phyloP scores from a whole-genome alignment of 2,329 filamentous ascomycete genomes.

The Claviceps lovelessii region DNA sequence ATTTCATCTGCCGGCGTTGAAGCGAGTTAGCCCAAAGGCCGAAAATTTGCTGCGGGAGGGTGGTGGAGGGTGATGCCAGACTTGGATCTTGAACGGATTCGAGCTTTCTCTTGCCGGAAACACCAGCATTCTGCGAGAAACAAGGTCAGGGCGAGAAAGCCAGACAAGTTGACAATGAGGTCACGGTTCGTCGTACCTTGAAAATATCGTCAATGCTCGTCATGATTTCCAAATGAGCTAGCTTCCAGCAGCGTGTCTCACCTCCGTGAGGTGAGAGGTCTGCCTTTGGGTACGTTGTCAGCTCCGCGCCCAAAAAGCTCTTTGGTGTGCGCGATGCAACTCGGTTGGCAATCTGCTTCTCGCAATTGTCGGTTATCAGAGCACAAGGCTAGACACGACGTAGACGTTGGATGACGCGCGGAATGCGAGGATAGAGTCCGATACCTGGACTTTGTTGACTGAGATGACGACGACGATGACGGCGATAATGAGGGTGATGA shows the following conservation, averaged over 20 bases:
- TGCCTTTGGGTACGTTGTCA: background rate
- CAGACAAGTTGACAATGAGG: background rate
- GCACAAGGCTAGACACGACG: too few relatives aligned
- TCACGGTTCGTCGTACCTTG: constrained; percentile 23
- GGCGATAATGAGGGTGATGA: too few relatives aligned
- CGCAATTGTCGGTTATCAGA: too few relatives aligned
- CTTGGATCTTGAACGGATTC: constrained; percentile 48
- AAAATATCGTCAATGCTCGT: constrained; percentile 46
- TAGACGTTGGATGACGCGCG: too few relatives aligned
- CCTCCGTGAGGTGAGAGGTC: background rate
- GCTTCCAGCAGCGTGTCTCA: background rate
- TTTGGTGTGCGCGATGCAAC: background rate
- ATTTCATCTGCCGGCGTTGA: constrained; percentile 35
- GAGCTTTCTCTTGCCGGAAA: constrained; percentile 47
- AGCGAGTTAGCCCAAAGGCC: background rate
- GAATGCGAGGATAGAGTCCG: too few relatives aligned
- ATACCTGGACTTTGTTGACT: too few relatives aligned
- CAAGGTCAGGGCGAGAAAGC: background rate
- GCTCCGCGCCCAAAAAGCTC: background rate
- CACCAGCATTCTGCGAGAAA: constrained; percentile 24
- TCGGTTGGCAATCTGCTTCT: too few relatives aligned
- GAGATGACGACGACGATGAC: too few relatives aligned
- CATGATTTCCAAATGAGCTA: constrained; percentile 21
- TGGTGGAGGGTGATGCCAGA: constrained; percentile 21
- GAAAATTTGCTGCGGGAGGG: background rate